phyloP scores from a whole-genome alignment of 169 alveolate genomes.

The Babesia sp. region DNA sequence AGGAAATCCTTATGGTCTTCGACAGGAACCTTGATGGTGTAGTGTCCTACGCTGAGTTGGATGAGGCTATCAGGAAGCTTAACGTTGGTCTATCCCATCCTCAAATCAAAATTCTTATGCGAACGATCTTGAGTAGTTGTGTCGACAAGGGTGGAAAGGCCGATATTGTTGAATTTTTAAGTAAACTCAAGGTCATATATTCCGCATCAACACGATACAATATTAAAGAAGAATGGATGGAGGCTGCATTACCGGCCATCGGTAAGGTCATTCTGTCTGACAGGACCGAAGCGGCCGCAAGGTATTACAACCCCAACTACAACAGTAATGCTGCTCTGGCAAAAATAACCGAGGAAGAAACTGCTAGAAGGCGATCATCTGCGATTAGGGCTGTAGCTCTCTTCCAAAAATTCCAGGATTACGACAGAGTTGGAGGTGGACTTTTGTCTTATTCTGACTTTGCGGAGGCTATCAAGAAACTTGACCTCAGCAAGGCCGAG shows the following conservation, averaged over 20 bases:
- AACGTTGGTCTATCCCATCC: conserved; percentile 80
- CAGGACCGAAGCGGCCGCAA: conserved; percentile 83
- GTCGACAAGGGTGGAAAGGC: conserved; percentile 75
- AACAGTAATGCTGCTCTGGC: conserved; percentile 26
- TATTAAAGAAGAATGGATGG: conserved; percentile 76
- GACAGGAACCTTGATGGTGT: conserved; percentile 83
- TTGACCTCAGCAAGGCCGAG: conserved; percentile 77
- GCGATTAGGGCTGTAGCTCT: conserved; percentile 85
- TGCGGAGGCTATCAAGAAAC: conserved; percentile 75
- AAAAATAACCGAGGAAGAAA: conserved; percentile 14
- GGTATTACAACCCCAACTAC: conserved; percentile 77
- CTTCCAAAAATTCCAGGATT: conserved; percentile 83
- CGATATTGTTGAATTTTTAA: conserved; percentile 84
- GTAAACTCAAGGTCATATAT: conserved; percentile 81
- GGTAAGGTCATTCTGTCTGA: conserved; percentile 82
- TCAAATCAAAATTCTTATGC: conserved; percentile 80
- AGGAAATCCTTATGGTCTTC: conserved; percentile 80
- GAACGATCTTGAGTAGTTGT: conserved; percentile 76
- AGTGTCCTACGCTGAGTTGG: conserved; percentile 80
- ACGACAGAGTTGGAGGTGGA: conserved; percentile 76
- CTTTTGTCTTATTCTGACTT: conserved; percentile 80
- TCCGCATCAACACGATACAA: conserved; percentile 72
- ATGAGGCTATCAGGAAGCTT: conserved; percentile 77
- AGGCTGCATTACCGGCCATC: conserved; percentile 79
- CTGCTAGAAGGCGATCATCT: conserved; percentile 78